phyloP scores from a whole-genome alignment of 1,284 basidiomycete species.

The Mixia osmundae region DNA sequence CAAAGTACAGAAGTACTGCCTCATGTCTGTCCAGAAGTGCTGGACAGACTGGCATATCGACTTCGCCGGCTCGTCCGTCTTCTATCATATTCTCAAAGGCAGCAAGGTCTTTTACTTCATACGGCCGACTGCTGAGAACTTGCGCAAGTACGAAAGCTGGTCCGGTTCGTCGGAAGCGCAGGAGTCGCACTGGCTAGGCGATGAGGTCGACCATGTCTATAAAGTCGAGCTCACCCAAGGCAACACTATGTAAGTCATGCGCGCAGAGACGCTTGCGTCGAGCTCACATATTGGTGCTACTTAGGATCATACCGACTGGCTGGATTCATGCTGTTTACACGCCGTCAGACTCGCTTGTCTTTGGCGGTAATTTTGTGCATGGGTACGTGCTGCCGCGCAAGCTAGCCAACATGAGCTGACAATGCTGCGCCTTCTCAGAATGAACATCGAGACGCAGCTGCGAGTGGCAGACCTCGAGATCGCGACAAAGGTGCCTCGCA shows the following conservation, averaged over 20 bases:
- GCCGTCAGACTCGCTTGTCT: constrained; percentile 72
- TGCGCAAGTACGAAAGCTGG: constrained; percentile 39
- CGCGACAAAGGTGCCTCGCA: constrained; percentile 73
- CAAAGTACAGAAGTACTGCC: constrained; percentile 84
- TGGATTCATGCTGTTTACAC: constrained; percentile 98
- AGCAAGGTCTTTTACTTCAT: constrained; percentile 80
- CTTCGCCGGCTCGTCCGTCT: constrained; percentile 83
- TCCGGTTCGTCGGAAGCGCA: constrained; percentile 63
- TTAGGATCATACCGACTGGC: constrained; percentile 78
- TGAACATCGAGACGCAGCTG: constrained; percentile 31
- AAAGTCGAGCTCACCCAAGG: constrained; percentile 26
- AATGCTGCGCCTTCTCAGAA: neutral
- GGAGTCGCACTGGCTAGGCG: constrained; percentile 69
- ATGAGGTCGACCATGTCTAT: constrained; percentile 63
- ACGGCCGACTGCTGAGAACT: constrained; percentile 60
- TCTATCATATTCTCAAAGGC: constrained; percentile 54
- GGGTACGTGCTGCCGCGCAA: constrained; percentile 50
- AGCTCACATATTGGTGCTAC: too few relatives aligned
- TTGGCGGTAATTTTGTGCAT: constrained; percentile 91
- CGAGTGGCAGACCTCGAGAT: constrained; percentile 76
- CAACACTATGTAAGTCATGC: too few relatives aligned
- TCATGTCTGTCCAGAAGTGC: constrained; percentile 65
- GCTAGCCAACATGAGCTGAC: constrained; percentile 34
- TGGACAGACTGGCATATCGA: constrained; percentile 92
- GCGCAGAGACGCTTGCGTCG: too few relatives aligned